Evolutionary conservation across 2,329 filamentous ascomycete species (phyloP), one percentile per base, ranked within the genome.

Genomic region (Xylariaceae sp.): DNA sequence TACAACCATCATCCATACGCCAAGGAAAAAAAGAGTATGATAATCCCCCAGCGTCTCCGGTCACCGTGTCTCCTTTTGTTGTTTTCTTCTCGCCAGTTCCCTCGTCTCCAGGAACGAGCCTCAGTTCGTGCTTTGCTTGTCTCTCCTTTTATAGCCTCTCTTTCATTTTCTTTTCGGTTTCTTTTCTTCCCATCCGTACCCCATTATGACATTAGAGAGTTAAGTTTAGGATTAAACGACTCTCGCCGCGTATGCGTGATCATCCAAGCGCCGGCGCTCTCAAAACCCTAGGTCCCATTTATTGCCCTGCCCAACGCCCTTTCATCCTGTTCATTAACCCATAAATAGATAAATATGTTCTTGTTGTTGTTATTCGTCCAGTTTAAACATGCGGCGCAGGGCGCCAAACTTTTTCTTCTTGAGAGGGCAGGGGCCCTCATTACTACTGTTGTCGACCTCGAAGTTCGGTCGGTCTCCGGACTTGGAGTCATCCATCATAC

Each of bases 341-440:
- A 17, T 58, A 47, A 30, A 30, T 30, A 30, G 23, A 61, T 6
- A 6, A 6, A 15, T 6, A 64, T 50, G 57, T 37, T 45, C 51
- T 57, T 30, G 23, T 30, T 30, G 5, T 30, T 30, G 5, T 75
- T 72, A 85, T 67, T 83, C 80, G 68, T 82, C 74, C 53, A 85
- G 71, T 53, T 79, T 77, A 72, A 86, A 85, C 61, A 81, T 81
- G 64, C 76, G 79, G 70, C 82, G 80, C 67, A 86, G 71, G 58
- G 75, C 73, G 41, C 76, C 76, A 68, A 86, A 86, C 69, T 81
- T 84, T 76, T 85, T 85, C 68, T 75, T 86, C 67, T 74, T 70
- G 7, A 61, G 55, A 9, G 41, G 70, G 4, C 71, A 73, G 55
- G 72, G 62, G 11, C 71, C 65, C 48, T 73, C 69, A 37, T 72